Percentiles rank a stretch among this genome's conserved stretches.
These are phyloP conservation scores for Plasmodium inui DNA, from an alignment of 169 alveolate species.

Conservation along the genomic window DNA sequence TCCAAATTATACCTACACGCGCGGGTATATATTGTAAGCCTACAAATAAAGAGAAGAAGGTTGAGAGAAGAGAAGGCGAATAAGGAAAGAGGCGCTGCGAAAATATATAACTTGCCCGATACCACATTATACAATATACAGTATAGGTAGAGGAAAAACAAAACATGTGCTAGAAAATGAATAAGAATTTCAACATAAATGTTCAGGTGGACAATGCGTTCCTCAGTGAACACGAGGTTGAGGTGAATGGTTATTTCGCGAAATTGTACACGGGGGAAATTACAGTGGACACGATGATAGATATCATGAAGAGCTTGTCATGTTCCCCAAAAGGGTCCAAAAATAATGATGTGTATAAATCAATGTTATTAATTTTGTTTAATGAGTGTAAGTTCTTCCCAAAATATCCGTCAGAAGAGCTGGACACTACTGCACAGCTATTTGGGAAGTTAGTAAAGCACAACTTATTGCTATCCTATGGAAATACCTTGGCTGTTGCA, in stretches of 20 bases:
- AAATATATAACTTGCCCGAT: neutral
- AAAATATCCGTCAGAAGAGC: conserved; percentile 88
- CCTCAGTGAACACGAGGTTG: conserved; percentile 77
- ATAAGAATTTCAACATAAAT: conserved; percentile 67
- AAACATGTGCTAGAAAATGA: conserved; percentile 64
- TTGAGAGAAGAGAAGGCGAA: neutral
- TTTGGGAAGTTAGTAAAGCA: conserved; percentile 86
- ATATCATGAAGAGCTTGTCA: conserved; percentile 81
- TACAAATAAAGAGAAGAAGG: neutral
- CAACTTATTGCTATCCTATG: conserved; percentile 80
- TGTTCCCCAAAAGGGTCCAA: conserved; percentile 82
- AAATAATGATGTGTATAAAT: conserved; percentile 80
- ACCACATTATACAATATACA: neutral
- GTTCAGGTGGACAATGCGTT: conserved; percentile 72
- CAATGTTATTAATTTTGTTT: conserved; percentile 86
- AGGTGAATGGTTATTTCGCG: conserved; percentile 83
- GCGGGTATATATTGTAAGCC: neutral
- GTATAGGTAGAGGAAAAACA: neutral
- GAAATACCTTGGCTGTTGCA: conserved; percentile 80
- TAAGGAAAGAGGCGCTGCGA: neutral
- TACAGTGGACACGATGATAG: conserved; percentile 84
- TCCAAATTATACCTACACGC: neutral
- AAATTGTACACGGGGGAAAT: conserved; percentile 83
- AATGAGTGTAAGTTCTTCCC: conserved; percentile 91
- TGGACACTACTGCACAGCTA: conserved; percentile 88